Base-by-base conservation (phyloP, 1,284 basidiomycete genomes). In the Hemileia vastatrix region DNA sequence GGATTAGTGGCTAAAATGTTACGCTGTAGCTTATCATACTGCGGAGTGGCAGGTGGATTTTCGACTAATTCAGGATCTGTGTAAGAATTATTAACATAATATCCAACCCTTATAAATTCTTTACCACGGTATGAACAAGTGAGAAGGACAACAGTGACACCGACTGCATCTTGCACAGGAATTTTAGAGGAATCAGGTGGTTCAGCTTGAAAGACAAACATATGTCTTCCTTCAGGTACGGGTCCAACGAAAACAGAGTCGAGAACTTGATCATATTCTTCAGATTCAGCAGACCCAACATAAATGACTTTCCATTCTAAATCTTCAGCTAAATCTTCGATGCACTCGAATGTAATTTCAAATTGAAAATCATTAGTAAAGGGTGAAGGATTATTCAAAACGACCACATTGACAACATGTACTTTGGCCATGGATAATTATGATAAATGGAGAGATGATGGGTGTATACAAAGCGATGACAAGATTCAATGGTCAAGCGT, bases 331-430 rank as follows among this genome's bases (percentile, higher is more conserved):
- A 75, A 61, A n/a, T 70, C 69, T 47, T 70, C 67, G 48, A 75
- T 73, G 67, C 73, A 75, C 54, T 75, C 73, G 55, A 74, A 75
- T 0, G 73, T 75, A 64, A 75, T 70, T 64, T 72, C 71, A 68
- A 75, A 75, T n/a, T n/a, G n/a, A n/a, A n/a, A n/a, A n/a, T n/a
- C n/a, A n/a, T n/a, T n/a, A n/a, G 68, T 74, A 75, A 58, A 75
- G 71, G 64, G n/a, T n/a, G n/a, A n/a, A n/a, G n/a, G n/a, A n/a
- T n/a, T n/a, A n/a, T n/a, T n/a, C n/a, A n/a, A n/a, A n/a, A n/a
- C n/a, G n/a, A n/a, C n/a, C n/a, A n/a, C n/a, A n/a, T n/a, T n/a
- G n/a, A n/a, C n/a, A n/a, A n/a, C n/a, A n/a, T n/a, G n/a, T n/a
- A n/a, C n/a, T n/a, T n/a, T n/a, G n/a, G n/a, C n/a, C n/a, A n/a